Percentiles rank a stretch among this genome's conserved stretches.
Conservation (phyloP, 768 basidiomycete species). For the Rhodosporidiobolus sp. region DNA sequence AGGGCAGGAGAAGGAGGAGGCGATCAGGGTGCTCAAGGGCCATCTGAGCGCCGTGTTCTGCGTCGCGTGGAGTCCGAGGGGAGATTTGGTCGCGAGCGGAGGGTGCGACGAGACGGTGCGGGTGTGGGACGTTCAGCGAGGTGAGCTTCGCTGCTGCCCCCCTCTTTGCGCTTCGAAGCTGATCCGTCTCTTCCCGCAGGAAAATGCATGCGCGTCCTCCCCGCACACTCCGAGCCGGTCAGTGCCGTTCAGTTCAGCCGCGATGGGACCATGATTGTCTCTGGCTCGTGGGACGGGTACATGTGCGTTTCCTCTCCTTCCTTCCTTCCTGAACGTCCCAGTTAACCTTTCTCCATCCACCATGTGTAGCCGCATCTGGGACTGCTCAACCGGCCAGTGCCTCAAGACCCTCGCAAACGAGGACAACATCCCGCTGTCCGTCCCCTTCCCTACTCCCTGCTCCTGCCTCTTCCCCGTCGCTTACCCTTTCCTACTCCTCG, state of each 20-base stretch:
- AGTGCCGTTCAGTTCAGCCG: constrained; percentile 90
- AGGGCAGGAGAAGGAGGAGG: not conserved
- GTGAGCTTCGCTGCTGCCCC: constrained; percentile 51
- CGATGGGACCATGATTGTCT: constrained; percentile 90
- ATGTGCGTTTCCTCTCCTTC: constrained; percentile 61
- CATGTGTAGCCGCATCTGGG: constrained; percentile 96
- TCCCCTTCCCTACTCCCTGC: too few relatives aligned
- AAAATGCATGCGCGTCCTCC: constrained; percentile 76
- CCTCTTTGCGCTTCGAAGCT: not conserved
- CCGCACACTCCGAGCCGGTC: constrained; percentile 96
- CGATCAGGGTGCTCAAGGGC: constrained; percentile 63
- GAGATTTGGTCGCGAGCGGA: constrained; percentile 86
- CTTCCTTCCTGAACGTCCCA: not conserved
- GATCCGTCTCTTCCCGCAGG: constrained; percentile 53
- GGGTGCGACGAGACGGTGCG: constrained; percentile 93
- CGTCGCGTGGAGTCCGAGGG: constrained; percentile 83
- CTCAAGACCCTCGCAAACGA: constrained; percentile 95
- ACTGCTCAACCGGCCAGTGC: constrained; percentile 94
- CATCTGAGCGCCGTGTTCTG: constrained; percentile 96
- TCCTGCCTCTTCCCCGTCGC: too few relatives aligned
- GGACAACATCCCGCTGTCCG: constrained; percentile 77
- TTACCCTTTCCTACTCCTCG: too few relatives aligned
- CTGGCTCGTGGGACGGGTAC: constrained; percentile 92
- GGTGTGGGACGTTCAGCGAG: constrained; percentile 92
- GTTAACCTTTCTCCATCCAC: not conserved